Conservation (phyloP, 1,284 basidiomycete genomes). For the Cerioporus squamosus region DNA sequence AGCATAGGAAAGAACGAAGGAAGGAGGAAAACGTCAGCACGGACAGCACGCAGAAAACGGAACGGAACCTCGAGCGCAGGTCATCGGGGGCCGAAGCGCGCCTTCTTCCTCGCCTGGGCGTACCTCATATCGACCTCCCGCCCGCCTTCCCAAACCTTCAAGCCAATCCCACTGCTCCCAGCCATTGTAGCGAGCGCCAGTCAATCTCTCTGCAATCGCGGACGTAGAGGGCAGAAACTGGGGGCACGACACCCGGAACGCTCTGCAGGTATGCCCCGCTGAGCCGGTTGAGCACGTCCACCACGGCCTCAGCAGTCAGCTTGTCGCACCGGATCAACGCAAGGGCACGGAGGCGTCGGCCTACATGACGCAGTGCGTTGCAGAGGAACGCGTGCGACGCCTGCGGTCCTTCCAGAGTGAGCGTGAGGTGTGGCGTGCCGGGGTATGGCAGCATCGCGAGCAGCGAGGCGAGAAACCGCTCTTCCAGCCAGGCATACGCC, state of each 20-base stretch:
- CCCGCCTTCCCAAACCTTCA: slow-evolving; percentile 24
- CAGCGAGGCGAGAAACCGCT: slow-evolving; percentile 31
- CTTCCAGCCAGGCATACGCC: slow-evolving; percentile 35
- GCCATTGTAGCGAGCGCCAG: slow-evolving; percentile 23
- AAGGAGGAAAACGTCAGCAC: background rate
- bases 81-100: slow-evolving; percentile 20
- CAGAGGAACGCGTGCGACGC: slow-evolving; percentile 28
- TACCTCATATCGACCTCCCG: slow-evolving; percentile 23
- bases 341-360: slow-evolving; percentile 25
- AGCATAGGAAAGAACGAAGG: slow-evolving; percentile 1
- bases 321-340: slow-evolving; percentile 30
- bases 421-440: slow-evolving; percentile 27
- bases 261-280: slow-evolving; percentile 19
- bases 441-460: slow-evolving; percentile 30
- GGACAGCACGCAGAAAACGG: background rate
- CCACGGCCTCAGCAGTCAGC: slow-evolving; percentile 28
- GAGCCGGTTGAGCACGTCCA: slow-evolving; percentile 26
- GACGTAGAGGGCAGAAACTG: slow-evolving; percentile 19
- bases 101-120: slow-evolving; percentile 21
- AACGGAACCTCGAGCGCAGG: slow-evolving; percentile 3
- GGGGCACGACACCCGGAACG: slow-evolving; percentile 6
- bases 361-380: slow-evolving; percentile 18
- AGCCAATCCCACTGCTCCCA: slow-evolving; percentile 12
- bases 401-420: slow-evolving; percentile 30
- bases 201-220: slow-evolving; percentile 22